A percentile compares a stretch with the other conserved stretches of the same genome.
Evolutionary conservation across 345 rosid species (phyloP).

Genomic region (Hibiscus tridactylites): DNA sequence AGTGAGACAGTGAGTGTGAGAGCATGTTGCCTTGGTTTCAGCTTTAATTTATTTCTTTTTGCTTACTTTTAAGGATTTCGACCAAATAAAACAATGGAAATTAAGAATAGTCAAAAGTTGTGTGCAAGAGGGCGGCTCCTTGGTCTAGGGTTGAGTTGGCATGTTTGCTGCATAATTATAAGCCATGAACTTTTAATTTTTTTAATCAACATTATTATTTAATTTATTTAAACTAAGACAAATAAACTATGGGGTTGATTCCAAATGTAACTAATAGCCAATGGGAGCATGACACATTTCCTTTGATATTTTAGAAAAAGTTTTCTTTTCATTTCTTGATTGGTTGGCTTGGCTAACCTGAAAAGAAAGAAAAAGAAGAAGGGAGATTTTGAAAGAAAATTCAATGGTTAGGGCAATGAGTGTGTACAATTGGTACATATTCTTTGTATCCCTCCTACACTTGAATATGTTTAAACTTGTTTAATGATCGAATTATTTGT

Average conservation of each 20-base stretch:
- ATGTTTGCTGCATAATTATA: slow-evolving; percentile 7
- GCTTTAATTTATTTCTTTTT: not conserved
- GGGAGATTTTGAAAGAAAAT: slow-evolving; percentile 23
- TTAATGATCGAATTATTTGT: not conserved
- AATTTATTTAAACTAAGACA: not conserved
- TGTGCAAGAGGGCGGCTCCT: not conserved
- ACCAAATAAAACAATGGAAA: not conserved
- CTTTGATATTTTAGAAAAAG: not conserved
- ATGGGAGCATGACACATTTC: not conserved
- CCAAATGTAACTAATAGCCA: slow-evolving; percentile 3
- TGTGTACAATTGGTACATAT: slow-evolving; percentile 18
- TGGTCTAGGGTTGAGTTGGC: not conserved
- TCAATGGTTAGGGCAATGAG: slow-evolving; percentile 22
- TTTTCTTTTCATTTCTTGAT: slow-evolving; percentile 3
- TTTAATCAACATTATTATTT: no score
- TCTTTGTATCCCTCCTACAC: slow-evolving; percentile 13
- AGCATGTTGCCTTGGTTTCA: slow-evolving; percentile 10
- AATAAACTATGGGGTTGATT: not conserved
- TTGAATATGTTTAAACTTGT: not conserved
- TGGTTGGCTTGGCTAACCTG: slow-evolving; percentile 11
- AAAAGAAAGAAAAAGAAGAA: slow-evolving; percentile 2
- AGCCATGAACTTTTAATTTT: slow-evolving; percentile 8
- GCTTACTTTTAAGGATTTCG: not conserved
- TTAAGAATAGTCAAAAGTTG: slow-evolving; percentile 15
- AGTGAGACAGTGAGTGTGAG: not conserved